phyloP scores from a whole-genome alignment of 139 green algal genomes.

The Raphidocelis subcapitata region DNA sequence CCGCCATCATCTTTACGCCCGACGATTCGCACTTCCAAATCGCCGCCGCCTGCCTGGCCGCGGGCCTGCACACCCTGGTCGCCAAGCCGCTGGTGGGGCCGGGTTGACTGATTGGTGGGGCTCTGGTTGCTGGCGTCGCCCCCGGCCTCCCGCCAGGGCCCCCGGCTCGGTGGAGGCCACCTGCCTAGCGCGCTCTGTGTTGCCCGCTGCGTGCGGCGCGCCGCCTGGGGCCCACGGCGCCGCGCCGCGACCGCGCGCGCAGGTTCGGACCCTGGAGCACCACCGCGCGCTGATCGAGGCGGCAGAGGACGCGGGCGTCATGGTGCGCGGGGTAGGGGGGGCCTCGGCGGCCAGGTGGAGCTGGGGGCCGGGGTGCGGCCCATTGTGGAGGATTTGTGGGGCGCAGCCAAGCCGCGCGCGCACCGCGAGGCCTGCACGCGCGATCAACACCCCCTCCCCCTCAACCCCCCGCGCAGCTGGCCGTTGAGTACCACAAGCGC shows the following conservation, averaged over 20 bases:
- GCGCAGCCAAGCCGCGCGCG: too few species aligned
- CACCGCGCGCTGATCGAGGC: not conserved
- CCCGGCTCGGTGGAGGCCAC: too few species aligned
- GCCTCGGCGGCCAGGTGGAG: too few species aligned
- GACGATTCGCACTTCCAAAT: conserved; percentile 58
- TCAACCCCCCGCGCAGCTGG: conserved; percentile 4
- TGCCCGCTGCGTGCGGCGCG: conserved; percentile 47
- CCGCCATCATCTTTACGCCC: conserved; percentile 62
- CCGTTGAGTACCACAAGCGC: conserved; percentile 73
- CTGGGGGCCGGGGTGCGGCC: too few species aligned
- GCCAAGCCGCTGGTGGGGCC: conserved; percentile 67
- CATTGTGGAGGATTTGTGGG: too few species aligned
- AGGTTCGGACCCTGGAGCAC: too few species aligned
- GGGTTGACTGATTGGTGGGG: too few species aligned
- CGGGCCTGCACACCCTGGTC: conserved; percentile 61
- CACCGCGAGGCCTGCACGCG: not conserved
- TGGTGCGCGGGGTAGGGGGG: not conserved
- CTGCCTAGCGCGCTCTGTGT: too few species aligned
- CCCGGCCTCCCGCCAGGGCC: too few species aligned
- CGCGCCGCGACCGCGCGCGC: not conserved
- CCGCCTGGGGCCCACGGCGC: conserved; percentile 38
- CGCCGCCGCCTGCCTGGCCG: conserved; percentile 31
- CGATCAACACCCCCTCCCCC: not conserved
- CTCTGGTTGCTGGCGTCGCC: too few species aligned
- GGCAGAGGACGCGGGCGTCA: not conserved